phyloP scores from a whole-genome alignment of 495 filamentous ascomycete species.

The Trichoderma gamsii region DNA sequence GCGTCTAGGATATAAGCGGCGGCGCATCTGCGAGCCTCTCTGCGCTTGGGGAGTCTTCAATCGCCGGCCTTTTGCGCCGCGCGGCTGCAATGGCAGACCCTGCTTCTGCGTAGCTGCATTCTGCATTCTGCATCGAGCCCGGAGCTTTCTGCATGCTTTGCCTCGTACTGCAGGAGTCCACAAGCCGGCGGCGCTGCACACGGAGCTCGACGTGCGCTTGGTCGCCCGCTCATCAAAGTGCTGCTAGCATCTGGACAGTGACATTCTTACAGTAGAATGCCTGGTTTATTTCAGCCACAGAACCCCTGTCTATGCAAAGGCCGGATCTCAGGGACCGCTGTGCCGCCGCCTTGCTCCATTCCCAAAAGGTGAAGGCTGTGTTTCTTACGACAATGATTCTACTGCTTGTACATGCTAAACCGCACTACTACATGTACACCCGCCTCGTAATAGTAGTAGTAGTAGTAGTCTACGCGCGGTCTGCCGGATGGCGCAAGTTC shows the following conservation, averaged over 20 bases:
- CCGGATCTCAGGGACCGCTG: conserved; percentile 1
- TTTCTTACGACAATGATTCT: neutral
- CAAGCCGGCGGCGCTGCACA: no score
- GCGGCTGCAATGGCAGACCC: neutral
- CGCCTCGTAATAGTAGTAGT: no score
- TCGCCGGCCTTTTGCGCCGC: neutral
- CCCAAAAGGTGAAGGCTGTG: neutral
- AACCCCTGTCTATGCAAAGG: neutral
- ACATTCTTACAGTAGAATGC: neutral
- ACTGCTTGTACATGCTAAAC: neutral
- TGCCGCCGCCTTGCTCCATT: conserved; percentile 5
- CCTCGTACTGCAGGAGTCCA: neutral
- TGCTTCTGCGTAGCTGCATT: neutral
- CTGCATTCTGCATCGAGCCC: neutral
- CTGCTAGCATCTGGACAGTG: no score
- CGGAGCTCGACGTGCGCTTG: no score
- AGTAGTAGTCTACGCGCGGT: neutral
- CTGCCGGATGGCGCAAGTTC: neutral
- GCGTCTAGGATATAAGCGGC: neutral
- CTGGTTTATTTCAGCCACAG: neutral
- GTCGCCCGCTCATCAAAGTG: neutral
- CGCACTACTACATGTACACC: neutral
- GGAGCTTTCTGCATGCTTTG: neutral
- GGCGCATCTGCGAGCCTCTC: neutral
- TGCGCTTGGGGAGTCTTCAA: neutral